These are phyloP conservation scores for Naumovozyma castellii DNA, from an alignment of 805 yeast species.

Conservation along the genomic window DNA sequence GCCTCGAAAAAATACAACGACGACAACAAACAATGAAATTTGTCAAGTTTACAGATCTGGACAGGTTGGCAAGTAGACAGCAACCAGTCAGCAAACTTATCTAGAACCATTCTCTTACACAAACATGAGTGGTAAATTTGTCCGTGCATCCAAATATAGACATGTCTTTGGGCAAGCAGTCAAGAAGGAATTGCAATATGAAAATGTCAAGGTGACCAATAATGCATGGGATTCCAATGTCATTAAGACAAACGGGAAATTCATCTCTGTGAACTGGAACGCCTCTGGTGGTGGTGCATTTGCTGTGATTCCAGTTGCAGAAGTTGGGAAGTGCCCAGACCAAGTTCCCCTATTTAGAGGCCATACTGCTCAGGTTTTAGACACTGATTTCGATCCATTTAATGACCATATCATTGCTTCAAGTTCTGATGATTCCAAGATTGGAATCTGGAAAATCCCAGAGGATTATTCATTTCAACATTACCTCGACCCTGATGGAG, in stretches of 20 bases:
- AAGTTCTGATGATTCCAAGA: constrained; percentile 72
- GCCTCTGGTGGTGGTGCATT: constrained; percentile 88
- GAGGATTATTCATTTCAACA: constrained; percentile 64
- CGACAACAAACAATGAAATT: no score
- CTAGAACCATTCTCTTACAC: not conserved
- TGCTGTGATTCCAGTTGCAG: constrained; percentile 79
- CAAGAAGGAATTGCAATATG: constrained; percentile 39
- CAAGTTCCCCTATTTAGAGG: constrained; percentile 90
- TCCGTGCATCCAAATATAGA: constrained; percentile 87
- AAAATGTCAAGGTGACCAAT: constrained; percentile 58
- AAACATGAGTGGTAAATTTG: constrained; percentile 66
- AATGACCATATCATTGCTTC: constrained; percentile 66
- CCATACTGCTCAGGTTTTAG: constrained; percentile 92
- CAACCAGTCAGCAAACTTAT: not conserved
- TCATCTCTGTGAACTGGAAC: constrained; percentile 81
- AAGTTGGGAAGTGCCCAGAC: constrained; percentile 90
- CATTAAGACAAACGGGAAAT: constrained; percentile 79
- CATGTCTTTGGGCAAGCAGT: constrained; percentile 91
- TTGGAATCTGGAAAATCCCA: constrained; percentile 84
- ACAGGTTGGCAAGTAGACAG: no score
- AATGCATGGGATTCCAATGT: constrained; percentile 96
- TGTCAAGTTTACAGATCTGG: no score
- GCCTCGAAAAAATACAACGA: not conserved
- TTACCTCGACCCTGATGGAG: constrained; percentile 43
- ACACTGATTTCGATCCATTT: constrained; percentile 93